Percentiles rank a stretch among this genome's conserved stretches.
Evolutionary conservation across 2,329 filamentous ascomycete genomes (phyloP).

Genomic region (Penicillium sp.): DNA sequence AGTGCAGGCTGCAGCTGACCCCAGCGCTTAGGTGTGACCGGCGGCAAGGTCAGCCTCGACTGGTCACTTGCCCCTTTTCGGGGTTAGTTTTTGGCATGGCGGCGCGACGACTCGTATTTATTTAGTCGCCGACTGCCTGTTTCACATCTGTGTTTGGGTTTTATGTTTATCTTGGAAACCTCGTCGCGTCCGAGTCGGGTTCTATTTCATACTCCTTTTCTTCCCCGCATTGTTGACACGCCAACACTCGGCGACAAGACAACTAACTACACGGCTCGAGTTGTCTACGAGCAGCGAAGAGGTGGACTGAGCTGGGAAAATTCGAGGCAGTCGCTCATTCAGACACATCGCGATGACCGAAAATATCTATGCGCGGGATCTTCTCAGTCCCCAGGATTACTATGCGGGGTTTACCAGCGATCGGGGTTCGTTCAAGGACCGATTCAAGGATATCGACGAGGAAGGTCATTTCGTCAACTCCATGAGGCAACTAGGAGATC

Average conservation of each 20-base stretch:
- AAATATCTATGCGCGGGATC: conserved; percentile 11
- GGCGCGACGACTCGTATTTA: neutral
- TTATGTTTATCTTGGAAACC: no score
- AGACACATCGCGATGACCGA: conserved; percentile 17
- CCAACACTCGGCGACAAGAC: neutral
- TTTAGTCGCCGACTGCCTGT: neutral
- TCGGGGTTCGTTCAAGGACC: conserved; percentile 23
- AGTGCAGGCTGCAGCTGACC: conserved; percentile 27
- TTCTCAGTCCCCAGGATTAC: conserved; percentile 31
- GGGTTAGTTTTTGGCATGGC: neutral
- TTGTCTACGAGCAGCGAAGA: neutral
- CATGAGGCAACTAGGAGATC: conserved; percentile 32
- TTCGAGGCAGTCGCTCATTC: neutral
- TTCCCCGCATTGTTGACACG: neutral
- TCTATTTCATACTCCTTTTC: neutral
- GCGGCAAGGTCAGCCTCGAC: conserved; percentile 24
- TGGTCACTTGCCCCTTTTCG: conserved; percentile 15
- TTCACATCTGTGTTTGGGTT: no score
- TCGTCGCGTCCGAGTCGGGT: no score
- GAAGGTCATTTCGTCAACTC: conserved; percentile 35
- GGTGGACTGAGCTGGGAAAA: neutral
- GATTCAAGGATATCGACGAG: conserved; percentile 46
- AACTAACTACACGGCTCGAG: neutral
- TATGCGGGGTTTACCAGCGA: conserved; percentile 34
- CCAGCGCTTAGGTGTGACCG: conserved; percentile 27